Evolutionary conservation across 805 yeast genomes (phyloP).

Genomic region (Maudiozyma pseudohumilis): DNA sequence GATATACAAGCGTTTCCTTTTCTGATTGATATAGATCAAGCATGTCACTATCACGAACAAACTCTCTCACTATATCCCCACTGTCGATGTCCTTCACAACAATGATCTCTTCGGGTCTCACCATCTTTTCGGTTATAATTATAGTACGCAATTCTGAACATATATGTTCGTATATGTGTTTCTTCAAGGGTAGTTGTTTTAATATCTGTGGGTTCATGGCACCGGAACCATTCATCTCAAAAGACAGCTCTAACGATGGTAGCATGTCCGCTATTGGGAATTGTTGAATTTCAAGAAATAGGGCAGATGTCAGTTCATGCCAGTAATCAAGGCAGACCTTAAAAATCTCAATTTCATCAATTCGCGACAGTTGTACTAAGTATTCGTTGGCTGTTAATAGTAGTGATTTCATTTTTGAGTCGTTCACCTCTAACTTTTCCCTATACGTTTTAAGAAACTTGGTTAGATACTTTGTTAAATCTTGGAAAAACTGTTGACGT

Average conservation of each 20-base stretch:
- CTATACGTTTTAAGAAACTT: constrained; percentile 72
- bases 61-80: constrained; percentile 94
- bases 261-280: constrained; percentile 39
- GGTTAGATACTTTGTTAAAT: constrained; percentile 83
- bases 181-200: constrained; percentile 69
- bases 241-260: constrained; percentile 36
- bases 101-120: constrained; percentile 92
- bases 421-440: constrained; percentile 43
- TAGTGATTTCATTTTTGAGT: constrained; percentile 40
- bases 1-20: constrained; percentile 87
- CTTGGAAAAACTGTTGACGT: constrained; percentile 89
- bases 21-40: constrained; percentile 85
- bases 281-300: constrained; percentile 76
- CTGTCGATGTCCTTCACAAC: constrained; percentile 87
- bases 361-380: constrained; percentile 69
- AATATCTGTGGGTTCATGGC: constrained; percentile 75
- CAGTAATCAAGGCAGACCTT: constrained; percentile 93
- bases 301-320: constrained; percentile 67
- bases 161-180: constrained; percentile 66
- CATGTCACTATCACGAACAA: constrained; percentile 89
- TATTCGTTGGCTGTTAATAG: constrained; percentile 65
- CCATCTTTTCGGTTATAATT: constrained; percentile 83
- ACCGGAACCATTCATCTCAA: constrained; percentile 45
- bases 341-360: constrained; percentile 89
- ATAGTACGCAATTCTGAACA: constrained; percentile 74